Evolutionary conservation across 2,329 filamentous ascomycete species (phyloP).

Genomic region (Zopfia rhizophila): DNA sequence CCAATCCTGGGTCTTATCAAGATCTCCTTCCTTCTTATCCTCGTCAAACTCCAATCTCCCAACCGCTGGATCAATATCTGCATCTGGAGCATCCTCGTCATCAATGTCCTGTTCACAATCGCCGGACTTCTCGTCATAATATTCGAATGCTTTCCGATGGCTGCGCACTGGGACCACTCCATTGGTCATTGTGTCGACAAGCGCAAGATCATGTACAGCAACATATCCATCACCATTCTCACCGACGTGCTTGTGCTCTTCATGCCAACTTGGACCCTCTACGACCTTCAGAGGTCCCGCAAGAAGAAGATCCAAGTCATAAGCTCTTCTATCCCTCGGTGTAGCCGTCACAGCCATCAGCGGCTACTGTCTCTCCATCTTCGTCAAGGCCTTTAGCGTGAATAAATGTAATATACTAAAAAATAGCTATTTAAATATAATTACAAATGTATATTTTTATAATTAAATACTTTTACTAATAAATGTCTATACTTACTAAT

Average conservation of each 20-base stretch:
- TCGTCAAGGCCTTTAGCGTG: conserved; percentile 22
- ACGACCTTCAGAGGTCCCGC: conserved; percentile 32
- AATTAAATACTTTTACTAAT: too few species aligned
- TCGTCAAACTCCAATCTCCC: conserved; percentile 30
- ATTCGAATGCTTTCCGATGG: conserved; percentile 28
- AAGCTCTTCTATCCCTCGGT: conserved; percentile 31
- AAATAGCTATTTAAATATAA: too few species aligned
- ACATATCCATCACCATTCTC: conserved; percentile 26
- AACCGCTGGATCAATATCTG: conserved; percentile 24
- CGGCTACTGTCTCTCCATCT: conserved; percentile 22
- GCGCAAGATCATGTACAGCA: conserved; percentile 20
- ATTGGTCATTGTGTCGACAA: conserved; percentile 27
- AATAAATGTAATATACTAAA: too few species aligned
- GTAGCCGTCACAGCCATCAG: conserved; percentile 29
- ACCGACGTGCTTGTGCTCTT: conserved; percentile 31
- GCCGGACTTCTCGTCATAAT: conserved; percentile 18
- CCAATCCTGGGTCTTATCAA: conserved; percentile 31
- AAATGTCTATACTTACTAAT: too few species aligned
- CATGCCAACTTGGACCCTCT: conserved; percentile 39
- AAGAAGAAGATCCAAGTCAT: conserved; percentile 27
- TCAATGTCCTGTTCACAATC: conserved; percentile 28
- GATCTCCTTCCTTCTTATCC: conserved; percentile 33
- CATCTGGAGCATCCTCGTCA: conserved; percentile 29
- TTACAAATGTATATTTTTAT: too few species aligned
- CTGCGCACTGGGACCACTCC: conserved; percentile 24